Evolutionary conservation across 352 stramenopile species (phyloP).

Genomic region (Thalassiosira gravida): DNA sequence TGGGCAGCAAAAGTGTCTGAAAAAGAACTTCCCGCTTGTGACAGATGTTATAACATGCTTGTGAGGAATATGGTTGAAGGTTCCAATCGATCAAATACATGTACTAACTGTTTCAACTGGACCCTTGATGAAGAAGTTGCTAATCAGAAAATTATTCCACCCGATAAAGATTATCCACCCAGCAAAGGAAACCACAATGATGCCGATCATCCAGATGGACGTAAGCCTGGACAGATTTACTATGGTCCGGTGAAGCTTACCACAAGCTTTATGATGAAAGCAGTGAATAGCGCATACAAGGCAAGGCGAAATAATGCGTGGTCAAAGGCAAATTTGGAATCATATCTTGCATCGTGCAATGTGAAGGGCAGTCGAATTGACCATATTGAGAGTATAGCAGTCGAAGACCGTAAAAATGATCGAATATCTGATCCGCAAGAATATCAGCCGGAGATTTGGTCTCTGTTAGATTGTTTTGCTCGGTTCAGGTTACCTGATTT

Average conservation of each 20-base stretch:
- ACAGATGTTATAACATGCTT: background rate
- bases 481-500: constrained; percentile 2
- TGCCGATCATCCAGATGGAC: background rate
- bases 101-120: too few relatives aligned
- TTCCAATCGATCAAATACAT: background rate
- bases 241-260: background rate
- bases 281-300: background rate
- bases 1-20: background rate
- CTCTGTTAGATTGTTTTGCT: background rate
- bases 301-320: background rate
- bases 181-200: background rate
- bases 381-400: background rate
- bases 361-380: background rate
- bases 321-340: background rate
- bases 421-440: background rate
- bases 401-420: background rate
- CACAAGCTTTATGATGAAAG: background rate
- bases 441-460: background rate
- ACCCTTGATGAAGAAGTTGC: too few relatives aligned
- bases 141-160: too few relatives aligned
- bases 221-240: background rate
- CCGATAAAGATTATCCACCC: background rate
- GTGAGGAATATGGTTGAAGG: background rate
- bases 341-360: background rate
- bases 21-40: background rate